Percentiles rank a stretch among this genome's conserved stretches.
phyloP scores from a whole-genome alignment of 2,329 filamentous ascomycete genomes.

The Paradendryphiella salina region DNA sequence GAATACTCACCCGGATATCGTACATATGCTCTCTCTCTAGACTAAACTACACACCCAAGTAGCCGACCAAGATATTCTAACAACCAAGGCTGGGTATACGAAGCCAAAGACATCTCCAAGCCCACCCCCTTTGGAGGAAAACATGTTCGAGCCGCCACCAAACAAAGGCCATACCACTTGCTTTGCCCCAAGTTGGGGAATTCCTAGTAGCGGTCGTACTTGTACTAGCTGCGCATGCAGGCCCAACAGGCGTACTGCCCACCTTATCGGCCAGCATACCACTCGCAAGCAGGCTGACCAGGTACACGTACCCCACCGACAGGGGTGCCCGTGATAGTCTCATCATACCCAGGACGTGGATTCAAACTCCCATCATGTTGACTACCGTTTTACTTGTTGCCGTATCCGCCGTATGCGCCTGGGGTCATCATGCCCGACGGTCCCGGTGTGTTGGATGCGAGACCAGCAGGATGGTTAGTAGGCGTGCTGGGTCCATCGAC shows the following conservation, averaged over 20 bases:
- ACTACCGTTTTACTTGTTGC: conserved; percentile 35
- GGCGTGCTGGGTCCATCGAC: conserved; percentile 68
- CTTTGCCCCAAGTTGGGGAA: too few relatives aligned
- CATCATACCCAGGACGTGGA: background rate
- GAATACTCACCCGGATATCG: background rate
- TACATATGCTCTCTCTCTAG: background rate
- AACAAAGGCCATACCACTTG: too few relatives aligned
- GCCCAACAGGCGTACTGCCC: too few relatives aligned
- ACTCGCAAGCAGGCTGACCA: background rate
- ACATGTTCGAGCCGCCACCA: too few relatives aligned
- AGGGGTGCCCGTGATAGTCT: background rate
- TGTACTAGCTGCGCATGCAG: too few relatives aligned
- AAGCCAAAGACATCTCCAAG: too few relatives aligned
- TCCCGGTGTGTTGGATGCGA: conserved; percentile 54
- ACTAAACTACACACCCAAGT: background rate
- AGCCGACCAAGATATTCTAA: background rate
- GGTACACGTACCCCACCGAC: background rate
- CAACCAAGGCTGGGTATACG: too few relatives aligned
- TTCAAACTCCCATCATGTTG: background rate
- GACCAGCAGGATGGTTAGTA: conserved; percentile 58
- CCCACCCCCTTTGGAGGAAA: too few relatives aligned
- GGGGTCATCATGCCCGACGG: conserved; percentile 73
- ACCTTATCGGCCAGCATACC: too few relatives aligned
- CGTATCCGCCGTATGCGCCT: conserved; percentile 40
- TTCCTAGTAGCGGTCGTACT: too few relatives aligned